Evolutionary conservation across 1,284 basidiomycete species (phyloP), one percentile per base, ranked within the genome.

Genomic region (Trichosporon asahii): DNA sequence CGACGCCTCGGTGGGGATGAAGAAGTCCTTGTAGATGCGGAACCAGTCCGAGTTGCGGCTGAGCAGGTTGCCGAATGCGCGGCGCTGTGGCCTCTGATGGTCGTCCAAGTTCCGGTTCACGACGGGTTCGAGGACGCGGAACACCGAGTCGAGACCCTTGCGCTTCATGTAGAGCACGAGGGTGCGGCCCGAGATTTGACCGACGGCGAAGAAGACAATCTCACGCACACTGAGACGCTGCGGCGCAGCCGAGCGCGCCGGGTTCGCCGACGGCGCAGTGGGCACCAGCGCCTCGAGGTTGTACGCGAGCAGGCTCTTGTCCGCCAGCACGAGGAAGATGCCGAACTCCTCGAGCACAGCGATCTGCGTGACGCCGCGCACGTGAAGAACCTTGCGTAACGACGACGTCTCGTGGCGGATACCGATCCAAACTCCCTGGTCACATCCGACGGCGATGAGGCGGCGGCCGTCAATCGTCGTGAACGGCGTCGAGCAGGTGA

Each of bases 381-480:
- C 86, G 78, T 95, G 93, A 14, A 98, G 84, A 23, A 98, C 94
- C 69, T 94, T 91, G 37, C 92, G 89, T 83, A 97, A 88, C 5
- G 94, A 95, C 79, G 87, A 85, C 0, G 94, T 90, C 79, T 96
- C 91, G 76, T 93, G 91, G 35, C 93, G 88, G 82, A 97, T 90
- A 0, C 95, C 96, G 74, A 98, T 96, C 93, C 94, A 98, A 1
- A 98, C 93, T 44, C 96, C 96, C 78, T 98, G 94, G 0, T 92
- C 90, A 81, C 95, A 97, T 23, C 95, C 95, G 74, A 98, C 90
- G 0, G 95, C 94, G 21, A 98, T 90, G 18, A 98, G 86, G 2
- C 88, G 88, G 57, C 93, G 88, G 4, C 91, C 90, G 80, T 98
- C 94, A 5, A 88, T 86, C 2, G 94, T 94, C 67, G 87, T 91